Evolutionary conservation across 169 alveolate species (phyloP), one percentile per base, ranked within the genome.

Genomic region (Babesia sp.): DNA sequence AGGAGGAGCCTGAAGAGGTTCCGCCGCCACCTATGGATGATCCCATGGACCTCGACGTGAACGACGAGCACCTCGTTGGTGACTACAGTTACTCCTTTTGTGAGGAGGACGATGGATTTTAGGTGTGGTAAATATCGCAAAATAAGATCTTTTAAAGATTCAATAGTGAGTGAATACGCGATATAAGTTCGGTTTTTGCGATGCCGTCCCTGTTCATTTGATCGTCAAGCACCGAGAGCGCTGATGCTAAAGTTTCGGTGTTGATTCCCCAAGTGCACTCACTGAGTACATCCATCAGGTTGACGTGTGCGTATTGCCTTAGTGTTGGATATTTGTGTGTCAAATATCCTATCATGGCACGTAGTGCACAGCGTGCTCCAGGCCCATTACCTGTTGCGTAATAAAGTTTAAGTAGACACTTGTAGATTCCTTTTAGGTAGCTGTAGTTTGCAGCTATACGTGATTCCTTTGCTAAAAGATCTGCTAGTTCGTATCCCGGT

Each of bases 81-180:
- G 87, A 79, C 76, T 79, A 79, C 70, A n/a, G 45, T 41, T 79
- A 79, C 83, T 45, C 87, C 16, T 79, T 79, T 61, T 79, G 87
- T 58, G 87, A 79, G 2, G 87, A 79, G 34, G 87, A 79, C 45
- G 71, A 69, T 51, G 69, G 46, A 7, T 56, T 53, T 1, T 74
- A 54, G 20, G 44, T 16, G 11, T 54, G 22, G 51, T 26, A 55
- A 58, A 61, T 63, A 58, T 16, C 61, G 63, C 41, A 46, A 31
- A 0, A 45, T 26, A 50, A 22, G 5, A 33, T 4, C 5, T 41
- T 46, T 24, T 16, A 46, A 8, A 64, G 48, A 1, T 50, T 50
- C 18, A 64, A 50, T 22, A 64, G 29, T 36, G 51, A 8, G 20
- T 11, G 14, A 29, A 64, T 24, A 28, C 61, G 74, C 18, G 28